Conservation (phyloP, 768 basidiomycete species). For the Rubroboletus pulcherrimus region DNA sequence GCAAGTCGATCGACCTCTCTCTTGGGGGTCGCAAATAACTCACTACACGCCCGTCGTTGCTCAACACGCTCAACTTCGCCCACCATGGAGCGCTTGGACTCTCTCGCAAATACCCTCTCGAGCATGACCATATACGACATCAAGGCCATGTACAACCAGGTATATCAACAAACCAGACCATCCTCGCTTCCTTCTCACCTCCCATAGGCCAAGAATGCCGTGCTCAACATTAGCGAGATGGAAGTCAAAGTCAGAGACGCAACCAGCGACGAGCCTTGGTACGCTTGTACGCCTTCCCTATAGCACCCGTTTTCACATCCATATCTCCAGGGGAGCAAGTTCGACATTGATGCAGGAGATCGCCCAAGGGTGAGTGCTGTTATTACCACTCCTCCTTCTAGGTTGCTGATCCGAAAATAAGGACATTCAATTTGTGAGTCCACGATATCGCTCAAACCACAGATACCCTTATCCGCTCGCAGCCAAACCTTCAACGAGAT, state of each 20-base stretch:
- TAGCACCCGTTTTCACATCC: not conserved
- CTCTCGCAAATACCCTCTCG: constrained; percentile 70
- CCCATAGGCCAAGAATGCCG: constrained; percentile 88
- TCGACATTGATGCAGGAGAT: constrained; percentile 99
- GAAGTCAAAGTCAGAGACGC: constrained; percentile 96
- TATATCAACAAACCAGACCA: constrained; percentile 23
- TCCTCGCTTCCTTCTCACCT: constrained; percentile 3
- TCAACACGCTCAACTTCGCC: constrained; percentile 14
- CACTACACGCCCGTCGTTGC: not conserved
- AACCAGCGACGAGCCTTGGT: constrained; percentile 98
- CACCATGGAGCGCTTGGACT: constrained; percentile 77
- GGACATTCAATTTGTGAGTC: constrained; percentile 96
- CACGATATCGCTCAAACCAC: not conserved
- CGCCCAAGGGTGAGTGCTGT: constrained; percentile 77
- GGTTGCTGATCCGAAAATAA: constrained; percentile 32
- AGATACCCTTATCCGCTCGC: constrained; percentile 10
- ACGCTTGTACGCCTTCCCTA: constrained; percentile 24
- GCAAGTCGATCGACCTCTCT: constrained; percentile 24
- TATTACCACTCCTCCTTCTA: not conserved
- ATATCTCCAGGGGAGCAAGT: constrained; percentile 81
- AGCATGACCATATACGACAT: constrained; percentile 90
- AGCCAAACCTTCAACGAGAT: constrained; percentile 99
- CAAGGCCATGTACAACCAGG: constrained; percentile 94
- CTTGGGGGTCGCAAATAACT: constrained; percentile 20
- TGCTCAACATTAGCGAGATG: constrained; percentile 95